Base-by-base conservation (phyloP, 2,329 filamentous ascomycete species). In the Trichoderma sp. region DNA sequence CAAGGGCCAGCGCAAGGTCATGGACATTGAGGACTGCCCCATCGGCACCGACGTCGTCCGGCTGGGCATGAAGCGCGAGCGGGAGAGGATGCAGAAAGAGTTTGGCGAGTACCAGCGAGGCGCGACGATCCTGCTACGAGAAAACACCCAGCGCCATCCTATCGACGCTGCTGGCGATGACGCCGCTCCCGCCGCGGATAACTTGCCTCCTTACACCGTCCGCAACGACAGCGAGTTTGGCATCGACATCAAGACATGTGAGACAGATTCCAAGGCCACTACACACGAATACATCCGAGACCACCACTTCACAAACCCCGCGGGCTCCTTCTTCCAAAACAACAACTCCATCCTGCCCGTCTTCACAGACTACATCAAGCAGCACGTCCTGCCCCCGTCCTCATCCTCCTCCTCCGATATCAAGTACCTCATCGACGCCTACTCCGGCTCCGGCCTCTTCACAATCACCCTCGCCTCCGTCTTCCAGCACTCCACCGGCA, bases 271-370 rank as follows among this genome's bases (percentile, higher is more conserved):
- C 80, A 97, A 95, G 75, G 92, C 88, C 74, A 92, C 87, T 65
- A 91, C 93, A 4, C 95, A 92, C 34, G 96, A 99, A 82, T 98
- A 97, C 82, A 89, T 99, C 74, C 93, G 92, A 78, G 84, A 90
- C 81, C 96, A 92, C 84, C 85, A 91, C 78, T 97, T 99, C 84
- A 91, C 91, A 80, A 98, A 97, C 84, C 93, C 93, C 3, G 96
- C 96, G 12, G 95, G 95, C 73, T 90, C 93, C 67, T 99, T 99
- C 85, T 99, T 99, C 88, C 96, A 99, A 80, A 99, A 99, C 87
- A 99, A 99, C 88, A 98, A 98, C 86, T 97, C 94, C 70, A 98
- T 99, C 82, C 91, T 99, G 28, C 90, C 93, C 34, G 83, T 85
- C 18, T 97, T 98, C 82, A 97, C 94, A 15, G 87, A 90, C 75